Evolutionary conservation across 148 eudicot genomes (phyloP), one percentile per base, ranked within the genome.

Genomic region (Vaccinium myrtillus): DNA sequence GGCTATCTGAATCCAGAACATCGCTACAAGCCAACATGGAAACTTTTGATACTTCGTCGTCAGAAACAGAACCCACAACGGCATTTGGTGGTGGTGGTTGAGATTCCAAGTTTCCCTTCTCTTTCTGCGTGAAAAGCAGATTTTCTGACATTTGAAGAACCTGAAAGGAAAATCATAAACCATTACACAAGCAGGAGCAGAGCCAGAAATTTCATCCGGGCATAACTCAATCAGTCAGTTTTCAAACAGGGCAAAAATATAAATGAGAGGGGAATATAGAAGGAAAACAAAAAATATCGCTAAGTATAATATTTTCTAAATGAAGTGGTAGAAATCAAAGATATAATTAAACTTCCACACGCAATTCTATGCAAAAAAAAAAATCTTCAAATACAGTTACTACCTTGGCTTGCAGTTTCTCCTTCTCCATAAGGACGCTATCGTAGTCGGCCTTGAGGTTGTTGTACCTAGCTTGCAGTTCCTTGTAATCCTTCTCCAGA

Each of bases 401-500:
- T 83, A 94, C 97, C 96, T 94, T 91, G 80, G 90, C 89, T 85
- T 93, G 88, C 6, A 95, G 89, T 79, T 86, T 90, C 81, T 94
- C 98, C 83, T 93, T 94, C 89, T 93, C 98, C 74, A 87, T 86
- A 10, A 93, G 89, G 78, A 95, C 91, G 77, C 74, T 79, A 21
- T 95, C 92, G 78, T 90, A 95, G 74, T 95, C 90, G 46, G 90
- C 87, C 87, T 92, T 93, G 56, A 95, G 91, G 84, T 67, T 85
- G 81, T 91, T 79, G 82, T 82, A 95, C 83, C 89, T 92, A 18
- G 92, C 86, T 79, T 93, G 94, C 82, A 95, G 75, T 55, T 73
- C 86, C 56, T 93, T 94, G 49, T 88, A 95, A 85, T 95, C 98
- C 81, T 88, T 95, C 88, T 94, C 98, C 4, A 94, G 87, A 75